Conservation (phyloP, 306 rosid genomes). For the Elaeagnus macrophylla region DNA sequence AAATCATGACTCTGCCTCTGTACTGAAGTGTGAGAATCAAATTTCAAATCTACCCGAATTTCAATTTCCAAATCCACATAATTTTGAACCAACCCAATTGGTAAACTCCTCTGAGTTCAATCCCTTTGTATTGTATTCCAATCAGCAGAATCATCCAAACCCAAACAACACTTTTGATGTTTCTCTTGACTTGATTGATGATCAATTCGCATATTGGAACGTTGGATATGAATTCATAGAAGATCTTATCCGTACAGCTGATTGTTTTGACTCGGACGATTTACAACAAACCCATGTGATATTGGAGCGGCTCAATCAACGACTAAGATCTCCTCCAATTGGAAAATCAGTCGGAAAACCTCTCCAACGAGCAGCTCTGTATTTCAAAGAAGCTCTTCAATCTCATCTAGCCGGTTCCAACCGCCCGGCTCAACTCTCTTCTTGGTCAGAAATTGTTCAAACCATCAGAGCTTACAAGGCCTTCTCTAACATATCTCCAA, state of each 20-base stretch:
- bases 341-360: constrained; percentile 36
- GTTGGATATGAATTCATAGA: constrained; percentile 51
- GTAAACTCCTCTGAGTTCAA: constrained; percentile 35
- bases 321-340: constrained; percentile 32
- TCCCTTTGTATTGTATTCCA: constrained; percentile 39
- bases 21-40: constrained; percentile 13
- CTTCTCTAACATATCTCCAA: constrained; percentile 63
- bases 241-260: constrained; percentile 66
- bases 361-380: constrained; percentile 55
- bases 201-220: constrained; percentile 13
- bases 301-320: constrained; percentile 67
- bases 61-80: constrained; percentile 23
- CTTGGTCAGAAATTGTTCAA: constrained; percentile 63
- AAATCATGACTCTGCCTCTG: constrained; percentile 43
- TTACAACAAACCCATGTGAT: constrained; percentile 48
- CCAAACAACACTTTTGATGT: constrained; percentile 7
- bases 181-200: constrained; percentile 17
- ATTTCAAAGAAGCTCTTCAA: constrained; percentile 70
- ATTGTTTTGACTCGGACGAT: constrained; percentile 64
- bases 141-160: constrained; percentile 21
- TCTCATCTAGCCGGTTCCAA: constrained; percentile 56
- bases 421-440: constrained; percentile 33
- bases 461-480: constrained; percentile 54
- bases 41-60: constrained; percentile 19
- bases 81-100: constrained; percentile 40